Base-by-base conservation (phyloP, 1,284 basidiomycete species). In the Trichosporon asahii region DNA sequence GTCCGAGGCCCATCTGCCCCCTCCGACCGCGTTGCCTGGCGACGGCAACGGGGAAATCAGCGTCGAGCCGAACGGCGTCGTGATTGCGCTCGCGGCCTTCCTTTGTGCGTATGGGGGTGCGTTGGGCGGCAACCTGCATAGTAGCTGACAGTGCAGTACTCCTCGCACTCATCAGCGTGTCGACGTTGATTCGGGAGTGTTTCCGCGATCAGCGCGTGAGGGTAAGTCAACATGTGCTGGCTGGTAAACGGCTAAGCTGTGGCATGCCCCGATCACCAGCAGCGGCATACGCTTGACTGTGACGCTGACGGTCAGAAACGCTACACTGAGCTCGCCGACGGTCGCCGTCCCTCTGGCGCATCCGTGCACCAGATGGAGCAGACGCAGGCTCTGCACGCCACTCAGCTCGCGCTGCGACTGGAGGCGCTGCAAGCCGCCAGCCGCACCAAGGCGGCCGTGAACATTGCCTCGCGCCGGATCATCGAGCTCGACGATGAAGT, bases 401-500 rank as follows among this genome's bases (percentile, higher is more conserved):
- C 27, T 4, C 57, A 31, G 29, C 57, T 61, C 57, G 57, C 57
- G 0, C 18, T 31, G 2, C 27, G 57, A 2, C 57, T 61, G 18
- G 57, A 61, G 29, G 57, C 57, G 14, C 57, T 61, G 29, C 57
- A 61, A 18, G 57, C 57, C 7, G 27, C 27, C 15, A n/a, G 15
- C 18, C 57, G 57, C 15, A 61, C 57, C 27, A 31, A 29, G 57
- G 57, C 57, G 27, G 57, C 57, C 57, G 57, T 61, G 15, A 11
- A 18, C 27, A 1, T 8, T 18, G 57, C 57, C 6, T 33, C 29
- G 29, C 57, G 57, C 57, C 57, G 57, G 27, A 61, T 61, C 57
- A 61, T 61, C 57, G 64, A 65, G n/a, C 49, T 60, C 37, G 64
- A 65, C 25, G 68, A 68, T 33, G 37, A 55, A 27, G 53, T 68